These are phyloP conservation scores for Penicillium olsonii DNA, from an alignment of 2,329 filamentous ascomycete species.

Conservation along the genomic window DNA sequence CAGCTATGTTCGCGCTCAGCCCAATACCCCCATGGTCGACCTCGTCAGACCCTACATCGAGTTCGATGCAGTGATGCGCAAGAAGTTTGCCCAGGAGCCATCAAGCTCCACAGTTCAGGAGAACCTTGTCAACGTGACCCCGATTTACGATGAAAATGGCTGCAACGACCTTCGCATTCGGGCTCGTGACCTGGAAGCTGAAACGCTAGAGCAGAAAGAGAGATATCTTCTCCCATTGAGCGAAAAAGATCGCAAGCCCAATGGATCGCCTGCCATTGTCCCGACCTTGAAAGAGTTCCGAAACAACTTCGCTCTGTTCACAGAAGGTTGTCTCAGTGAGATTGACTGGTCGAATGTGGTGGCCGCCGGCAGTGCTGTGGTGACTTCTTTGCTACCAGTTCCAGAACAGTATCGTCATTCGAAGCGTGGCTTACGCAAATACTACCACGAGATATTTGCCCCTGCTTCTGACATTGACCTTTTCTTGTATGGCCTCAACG, in stretches of 20 bases:
- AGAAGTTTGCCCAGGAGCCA: constrained; percentile 43
- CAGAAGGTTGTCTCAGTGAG: constrained; percentile 73
- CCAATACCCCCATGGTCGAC: constrained; percentile 27
- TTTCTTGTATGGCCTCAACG: constrained; percentile 77
- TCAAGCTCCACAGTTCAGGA: constrained; percentile 30
- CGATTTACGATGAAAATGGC: constrained; percentile 32
- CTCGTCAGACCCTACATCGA: constrained; percentile 39
- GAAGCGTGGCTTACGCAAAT: constrained; percentile 65
- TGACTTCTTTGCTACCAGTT: constrained; percentile 74
- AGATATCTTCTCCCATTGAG: constrained; percentile 39
- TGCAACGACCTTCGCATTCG: constrained; percentile 29
- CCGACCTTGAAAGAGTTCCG: constrained; percentile 69
- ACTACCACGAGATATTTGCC: constrained; percentile 79
- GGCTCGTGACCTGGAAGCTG: constrained; percentile 34
- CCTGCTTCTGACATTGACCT: constrained; percentile 86
- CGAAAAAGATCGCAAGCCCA: constrained; percentile 58
- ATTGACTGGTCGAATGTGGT: constrained; percentile 82
- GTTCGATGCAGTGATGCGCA: constrained; percentile 38
- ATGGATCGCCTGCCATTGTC: constrained; percentile 69
- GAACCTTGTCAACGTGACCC: constrained; percentile 37
- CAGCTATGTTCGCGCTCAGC: constrained; percentile 26
- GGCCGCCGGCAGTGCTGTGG: constrained; percentile 76
- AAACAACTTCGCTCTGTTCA: constrained; percentile 79
- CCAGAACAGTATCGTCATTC: constrained; percentile 62
- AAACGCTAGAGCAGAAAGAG: constrained; percentile 31